Base-by-base conservation (phyloP, 2,329 filamentous ascomycete species). In the Torrubiella hemipterigena region DNA sequence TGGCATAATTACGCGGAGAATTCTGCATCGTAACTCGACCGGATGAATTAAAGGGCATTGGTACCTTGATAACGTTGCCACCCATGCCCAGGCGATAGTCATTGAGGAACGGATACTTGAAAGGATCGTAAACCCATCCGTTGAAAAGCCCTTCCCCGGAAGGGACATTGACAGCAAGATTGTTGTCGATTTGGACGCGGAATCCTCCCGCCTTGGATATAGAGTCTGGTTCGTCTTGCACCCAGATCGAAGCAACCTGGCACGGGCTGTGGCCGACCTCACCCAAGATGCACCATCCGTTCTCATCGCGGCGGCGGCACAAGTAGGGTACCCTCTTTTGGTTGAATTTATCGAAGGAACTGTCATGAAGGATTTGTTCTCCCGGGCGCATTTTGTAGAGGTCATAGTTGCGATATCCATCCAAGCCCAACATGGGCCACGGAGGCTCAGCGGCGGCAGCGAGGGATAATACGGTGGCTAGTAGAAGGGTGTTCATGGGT, bases 361-460 rank as follows among this genome's bases (percentile, higher is more conserved):
- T 18, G 16, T 18, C 17, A 9, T 29, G 27, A 12, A 18, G 27
- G 9, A 17, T 29, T 18, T 29, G 16, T n/a, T 18, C 27, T 5
- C 27, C 27, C 7, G 27, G 27, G 8, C 27, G 27, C 15, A 29
- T 9, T 12, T 29, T 29, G 17, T 18, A 29, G 20, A 29, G 27
- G 20, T 29, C 15, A 6, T 17, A 18, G 6, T 29, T 12, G 10
- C 27, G 27, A 29, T 17, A 29, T 17, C 16, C 27, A 18, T 29
- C 27, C 27, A 15, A 29, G 13, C 15, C 15, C 9, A 18, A 7
- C 15, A 29, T 16, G 4, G 27, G 27, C 27, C 27, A 29, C 9
- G 27, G n/a, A n/a, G n/a, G n/a, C n/a, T n/a, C n/a, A n/a, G n/a
- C n/a, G n/a, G n/a, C n/a, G n/a, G n/a, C n/a, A n/a, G n/a, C n/a